Conservation (phyloP, 257 asterid species). For the Solanum neorickii region DNA sequence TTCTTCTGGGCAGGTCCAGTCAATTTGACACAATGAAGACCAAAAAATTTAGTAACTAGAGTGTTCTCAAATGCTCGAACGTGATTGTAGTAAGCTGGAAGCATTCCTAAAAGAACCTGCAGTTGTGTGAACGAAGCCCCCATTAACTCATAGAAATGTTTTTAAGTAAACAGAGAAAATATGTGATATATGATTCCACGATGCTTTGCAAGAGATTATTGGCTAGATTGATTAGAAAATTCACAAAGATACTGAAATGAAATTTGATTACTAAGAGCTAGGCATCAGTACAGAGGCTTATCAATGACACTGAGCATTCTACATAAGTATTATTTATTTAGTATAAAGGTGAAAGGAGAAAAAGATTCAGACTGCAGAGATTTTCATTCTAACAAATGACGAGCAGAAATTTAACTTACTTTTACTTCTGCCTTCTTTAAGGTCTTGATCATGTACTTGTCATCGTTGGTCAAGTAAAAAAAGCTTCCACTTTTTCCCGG, state of each 20-base stretch:
- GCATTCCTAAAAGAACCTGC: slow-evolving; percentile 85
- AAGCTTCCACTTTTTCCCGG: slow-evolving; percentile 98
- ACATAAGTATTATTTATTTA: not conserved
- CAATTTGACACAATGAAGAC: slow-evolving; percentile 88
- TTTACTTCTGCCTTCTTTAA: slow-evolving; percentile 90
- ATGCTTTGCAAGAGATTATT: not conserved
- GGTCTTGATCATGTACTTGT: slow-evolving; percentile 92
- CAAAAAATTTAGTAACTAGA: slow-evolving; percentile 66
- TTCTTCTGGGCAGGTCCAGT: slow-evolving; percentile 83
- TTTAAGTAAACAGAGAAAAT: not conserved
- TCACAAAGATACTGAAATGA: not conserved
- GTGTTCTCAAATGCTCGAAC: slow-evolving; percentile 70
- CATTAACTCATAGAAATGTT: not conserved
- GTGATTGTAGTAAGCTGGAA: slow-evolving; percentile 79
- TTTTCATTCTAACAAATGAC: not conserved
- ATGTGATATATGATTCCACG: not conserved
- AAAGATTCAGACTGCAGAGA: not conserved
- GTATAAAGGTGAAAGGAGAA: not conserved
- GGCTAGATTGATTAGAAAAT: not conserved
- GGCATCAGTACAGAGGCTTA: not conserved
- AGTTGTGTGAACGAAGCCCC: not conserved
- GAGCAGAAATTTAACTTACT: slow-evolving; percentile 40
- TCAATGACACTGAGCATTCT: not conserved
- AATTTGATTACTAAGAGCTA: not conserved
- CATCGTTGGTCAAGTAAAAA: slow-evolving; percentile 82